Percentiles rank a stretch among this genome's conserved stretches.
Conservation (phyloP, 1,284 basidiomycete genomes). For the Flammula alnicola region DNA sequence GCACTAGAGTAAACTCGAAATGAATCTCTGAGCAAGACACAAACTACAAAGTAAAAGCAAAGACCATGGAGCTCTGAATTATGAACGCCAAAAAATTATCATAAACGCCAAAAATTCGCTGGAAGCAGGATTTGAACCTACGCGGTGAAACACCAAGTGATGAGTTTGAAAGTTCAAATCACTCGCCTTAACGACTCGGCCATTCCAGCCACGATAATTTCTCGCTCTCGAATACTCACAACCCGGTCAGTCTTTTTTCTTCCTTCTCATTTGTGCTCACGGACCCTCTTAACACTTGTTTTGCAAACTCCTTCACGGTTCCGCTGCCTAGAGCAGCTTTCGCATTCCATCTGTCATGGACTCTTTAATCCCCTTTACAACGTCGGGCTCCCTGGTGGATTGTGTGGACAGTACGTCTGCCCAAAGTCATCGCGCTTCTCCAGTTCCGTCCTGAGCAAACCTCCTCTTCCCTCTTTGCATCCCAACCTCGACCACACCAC, state of each 20-base stretch:
- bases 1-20: neutral
- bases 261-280: too few relatives aligned
- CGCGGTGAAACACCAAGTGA: slow-evolving; percentile 78
- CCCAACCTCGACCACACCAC: slow-evolving; percentile 16
- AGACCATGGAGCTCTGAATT: neutral
- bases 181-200: slow-evolving; percentile 85
- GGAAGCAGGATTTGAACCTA: slow-evolving; percentile 83
- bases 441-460: slow-evolving; percentile 55
- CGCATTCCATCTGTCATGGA: slow-evolving; percentile 62
- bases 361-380: slow-evolving; percentile 95
- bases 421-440: slow-evolving; percentile 55
- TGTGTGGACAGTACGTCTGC: slow-evolving; percentile 97
- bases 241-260: slow-evolving; percentile 1
- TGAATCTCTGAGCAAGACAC: neutral
- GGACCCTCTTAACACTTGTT: slow-evolving; percentile 5
- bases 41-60: neutral
- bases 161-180: slow-evolving; percentile 50
- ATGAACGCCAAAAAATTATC: neutral
- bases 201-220: slow-evolving; percentile 58
- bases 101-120: slow-evolving; percentile 51
- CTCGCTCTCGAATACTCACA: neutral
- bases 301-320: slow-evolving; percentile 13
- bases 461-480: slow-evolving; percentile 30
- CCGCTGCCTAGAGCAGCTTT: slow-evolving; percentile 24
- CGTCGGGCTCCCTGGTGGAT: slow-evolving; percentile 94